Evolutionary conservation across 1,139 yeast genomes (phyloP), one percentile per base, ranked within the genome.

Genomic region (Zhuliangozyma parablackwelliae): DNA sequence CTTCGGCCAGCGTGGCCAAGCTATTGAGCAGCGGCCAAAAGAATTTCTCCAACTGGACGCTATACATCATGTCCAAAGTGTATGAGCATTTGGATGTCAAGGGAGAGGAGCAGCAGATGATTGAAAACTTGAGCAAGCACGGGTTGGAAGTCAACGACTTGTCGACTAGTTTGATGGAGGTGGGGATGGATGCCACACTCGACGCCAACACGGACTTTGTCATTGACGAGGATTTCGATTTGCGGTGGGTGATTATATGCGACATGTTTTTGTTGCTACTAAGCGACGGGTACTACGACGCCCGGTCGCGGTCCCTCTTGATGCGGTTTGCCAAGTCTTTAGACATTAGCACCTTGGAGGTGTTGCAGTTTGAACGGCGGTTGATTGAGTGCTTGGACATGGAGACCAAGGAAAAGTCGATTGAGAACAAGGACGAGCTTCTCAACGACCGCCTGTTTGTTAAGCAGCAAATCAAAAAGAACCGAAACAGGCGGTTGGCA

Each of bases 241-340:
- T 92, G 29, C 78, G 92, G 28, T 92, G 98, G 98, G 90, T 96
- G 0, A 74, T 92, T 7, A 66, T 92, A 1, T 94, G 98, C 59
- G 98, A 94, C 57, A 62, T 94, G 37, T 89, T 92, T 53, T 64
- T 94, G 31, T 72, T 88, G 4, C 66, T 92, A 3, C 63, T 92
- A 16, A 80, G 90, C 36, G 96, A 90, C 45, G 90, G 96, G 0
- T 76, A 80, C 37, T 94, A 89, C 56, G 99, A 94, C 57, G 66
- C 97, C 10, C 72, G 98, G 31, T 89, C 97, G 4, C 70, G 97
- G 42, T 74, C 94, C 0, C 63, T 92, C 16, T 63, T 94, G 10
- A 63, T 84, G 33, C 61, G 65, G 25, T 89, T 90, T 53, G 92
- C 92, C 0, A 53, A 66, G 2, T 65, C 72, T 7, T 61, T 94